A percentile compares a stretch with the other conserved stretches of the same genome.
phyloP scores from a whole-genome alignment of 2,329 filamentous ascomycete genomes.

The Dothideomycetes sp. region DNA sequence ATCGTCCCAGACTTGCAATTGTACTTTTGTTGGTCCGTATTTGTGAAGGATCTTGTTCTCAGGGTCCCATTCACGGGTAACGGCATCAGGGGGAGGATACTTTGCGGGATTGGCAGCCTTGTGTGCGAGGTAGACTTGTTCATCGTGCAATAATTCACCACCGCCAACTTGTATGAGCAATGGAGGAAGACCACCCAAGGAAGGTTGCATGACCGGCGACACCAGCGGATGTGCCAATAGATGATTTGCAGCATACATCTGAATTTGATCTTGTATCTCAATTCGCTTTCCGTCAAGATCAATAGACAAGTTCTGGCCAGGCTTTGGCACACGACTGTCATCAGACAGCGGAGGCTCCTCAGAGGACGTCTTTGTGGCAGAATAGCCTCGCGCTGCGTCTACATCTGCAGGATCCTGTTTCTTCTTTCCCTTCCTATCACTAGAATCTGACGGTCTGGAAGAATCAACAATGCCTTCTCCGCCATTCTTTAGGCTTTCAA shows the following conservation, averaged over 20 bases:
- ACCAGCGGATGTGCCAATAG: constrained; percentile 79
- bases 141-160: constrained; percentile 80
- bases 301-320: constrained; percentile 44
- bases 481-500: too few relatives aligned
- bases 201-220: constrained; percentile 78
- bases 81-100: constrained; percentile 58
- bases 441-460: too few relatives aligned
- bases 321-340: too few relatives aligned
- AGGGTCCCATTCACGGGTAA: constrained; percentile 52
- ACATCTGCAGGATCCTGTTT: too few relatives aligned
- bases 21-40: constrained; percentile 78
- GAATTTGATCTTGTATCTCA: constrained; percentile 81
- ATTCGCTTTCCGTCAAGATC: constrained; percentile 59
- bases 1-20: constrained; percentile 93
- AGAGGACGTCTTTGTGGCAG: too few relatives aligned
- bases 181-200: constrained; percentile 79
- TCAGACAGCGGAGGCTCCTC: too few relatives aligned
- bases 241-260: constrained; percentile 76
- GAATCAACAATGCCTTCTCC: too few relatives aligned
- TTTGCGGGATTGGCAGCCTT: constrained; percentile 76
- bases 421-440: too few relatives aligned
- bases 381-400: too few relatives aligned
- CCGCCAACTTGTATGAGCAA: constrained; percentile 79
- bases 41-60: constrained; percentile 43
- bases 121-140: constrained; percentile 90